phyloP scores from a whole-genome alignment of 495 filamentous ascomycete genomes.

The Rhypophila decipiens region DNA sequence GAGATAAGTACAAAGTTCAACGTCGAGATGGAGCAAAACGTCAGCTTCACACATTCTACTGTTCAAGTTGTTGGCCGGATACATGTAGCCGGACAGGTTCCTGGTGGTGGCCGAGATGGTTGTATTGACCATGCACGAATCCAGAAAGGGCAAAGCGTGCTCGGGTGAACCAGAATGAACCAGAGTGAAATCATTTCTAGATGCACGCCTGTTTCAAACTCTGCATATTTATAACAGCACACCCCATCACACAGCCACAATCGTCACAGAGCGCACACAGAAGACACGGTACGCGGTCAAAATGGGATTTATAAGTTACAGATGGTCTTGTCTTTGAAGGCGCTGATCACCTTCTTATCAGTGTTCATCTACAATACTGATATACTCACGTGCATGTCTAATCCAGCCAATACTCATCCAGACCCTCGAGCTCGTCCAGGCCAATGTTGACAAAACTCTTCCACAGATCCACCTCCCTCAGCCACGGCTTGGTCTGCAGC shows the following conservation, averaged over 20 bases:
- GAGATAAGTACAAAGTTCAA: background rate
- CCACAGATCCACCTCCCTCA: constrained; percentile 46
- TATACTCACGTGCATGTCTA: too few relatives aligned
- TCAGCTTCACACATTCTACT: background rate
- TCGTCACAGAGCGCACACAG: too few relatives aligned
- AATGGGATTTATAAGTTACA: too few relatives aligned
- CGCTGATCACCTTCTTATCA: too few relatives aligned
- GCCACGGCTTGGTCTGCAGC: constrained; percentile 47
- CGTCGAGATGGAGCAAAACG: background rate
- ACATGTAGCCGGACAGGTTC: background rate
- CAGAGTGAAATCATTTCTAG: constrained; percentile 20
- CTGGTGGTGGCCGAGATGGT: background rate
- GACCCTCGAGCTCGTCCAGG: constrained; percentile 33
- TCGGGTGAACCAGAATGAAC: constrained; percentile 13
- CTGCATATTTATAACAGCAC: background rate
- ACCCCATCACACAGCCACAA: too few relatives aligned
- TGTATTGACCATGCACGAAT: background rate
- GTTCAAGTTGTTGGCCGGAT: background rate
- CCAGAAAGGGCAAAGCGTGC: too few relatives aligned
- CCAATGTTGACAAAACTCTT: constrained; percentile 49
- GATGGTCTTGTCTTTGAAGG: too few relatives aligned
- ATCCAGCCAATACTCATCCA: constrained; percentile 38
- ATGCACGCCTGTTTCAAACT: background rate
- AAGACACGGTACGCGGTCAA: too few relatives aligned
- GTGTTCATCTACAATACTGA: too few relatives aligned